phyloP scores from a whole-genome alignment of 2,329 filamentous ascomycete species.

The Trichoderma semiorbis region DNA sequence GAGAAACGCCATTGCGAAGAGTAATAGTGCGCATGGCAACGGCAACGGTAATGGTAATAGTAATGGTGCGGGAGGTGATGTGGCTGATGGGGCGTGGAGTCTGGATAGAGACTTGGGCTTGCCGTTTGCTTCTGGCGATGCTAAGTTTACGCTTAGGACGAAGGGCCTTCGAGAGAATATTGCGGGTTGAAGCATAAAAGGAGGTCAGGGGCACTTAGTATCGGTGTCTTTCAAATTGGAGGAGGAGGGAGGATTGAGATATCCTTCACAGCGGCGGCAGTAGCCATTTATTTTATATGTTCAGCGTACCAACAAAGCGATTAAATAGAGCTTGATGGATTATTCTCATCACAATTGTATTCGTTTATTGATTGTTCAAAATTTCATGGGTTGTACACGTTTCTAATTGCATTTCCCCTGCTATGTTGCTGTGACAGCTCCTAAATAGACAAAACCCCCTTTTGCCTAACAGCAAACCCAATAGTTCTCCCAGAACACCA shows the following conservation, averaged over 20 bases:
- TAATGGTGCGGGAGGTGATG: conserved; percentile 17
- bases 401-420: neutral
- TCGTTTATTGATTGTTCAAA: neutral
- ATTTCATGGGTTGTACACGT: neutral
- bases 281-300: neutral
- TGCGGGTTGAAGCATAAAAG: neutral
- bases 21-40: conserved; percentile 18
- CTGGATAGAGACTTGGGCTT: conserved; percentile 31
- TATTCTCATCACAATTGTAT: neutral
- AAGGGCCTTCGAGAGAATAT: conserved; percentile 53
- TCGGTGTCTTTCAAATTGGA: neutral
- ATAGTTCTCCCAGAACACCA: neutral
- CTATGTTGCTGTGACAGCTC: neutral
- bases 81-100: neutral
- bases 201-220: no score
- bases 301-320: neutral
- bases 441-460: neutral
- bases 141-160: conserved; percentile 51
- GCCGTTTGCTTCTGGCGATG: conserved; percentile 46
- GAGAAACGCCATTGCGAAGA: conserved; percentile 33
- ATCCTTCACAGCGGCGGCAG: neutral
- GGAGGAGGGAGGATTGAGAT: neutral
- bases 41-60: conserved; percentile 18
- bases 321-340: neutral
- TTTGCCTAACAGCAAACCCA: neutral